Base-by-base conservation (phyloP, 148 eudicot genomes). In the Tetragonia tetragonoides region DNA sequence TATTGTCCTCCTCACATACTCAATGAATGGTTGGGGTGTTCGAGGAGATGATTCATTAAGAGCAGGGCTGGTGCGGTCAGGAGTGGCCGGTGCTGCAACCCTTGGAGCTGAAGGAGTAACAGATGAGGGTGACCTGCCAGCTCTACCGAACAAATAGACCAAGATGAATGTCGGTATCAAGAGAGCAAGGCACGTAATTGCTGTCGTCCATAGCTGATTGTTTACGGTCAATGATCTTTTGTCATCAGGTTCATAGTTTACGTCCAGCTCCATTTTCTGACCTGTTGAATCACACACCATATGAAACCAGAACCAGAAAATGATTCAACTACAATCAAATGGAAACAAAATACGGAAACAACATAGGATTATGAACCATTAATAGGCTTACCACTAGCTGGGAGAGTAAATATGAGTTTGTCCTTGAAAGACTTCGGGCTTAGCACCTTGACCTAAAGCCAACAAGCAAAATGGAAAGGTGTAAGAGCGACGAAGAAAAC, bases 21-120 rank as follows among this genome's bases (percentile, higher is more conserved):
- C 98, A 1, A 93, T 79, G 77, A 87, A 93, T 28, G 94, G 93
- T 73, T 82, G 90, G 23, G 98, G 98, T 34, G 98, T 93, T 59
- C 88, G 83, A 46, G 90, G 97, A 78, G 97, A 85, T 17, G 71
- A 85, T 74, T 89, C 94, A 72, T 51, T 72, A 24, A 73, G 75
- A 73, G 81, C 44, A 14, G 86, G 78, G 78, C 83, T 86, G 37
- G 72, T 76, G 5, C 87, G 91, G 16, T 75, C 81, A 76, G 91
- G 90, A 8, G 90, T 87, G 42, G 62, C 78, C 3, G 92, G 88
- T 63, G 87, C 75, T 10, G 81, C 46, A 73, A 76, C 73, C 67
- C 54, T 73, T 10, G 88, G 78, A 47, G 85, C 69, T 12, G 78
- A 80, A 8, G 81, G 79, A 34, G 76, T 44, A 37, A 46, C 41